Base-by-base conservation (phyloP, 2,329 filamentous ascomycete genomes). In the Xylariaceae sp. region DNA sequence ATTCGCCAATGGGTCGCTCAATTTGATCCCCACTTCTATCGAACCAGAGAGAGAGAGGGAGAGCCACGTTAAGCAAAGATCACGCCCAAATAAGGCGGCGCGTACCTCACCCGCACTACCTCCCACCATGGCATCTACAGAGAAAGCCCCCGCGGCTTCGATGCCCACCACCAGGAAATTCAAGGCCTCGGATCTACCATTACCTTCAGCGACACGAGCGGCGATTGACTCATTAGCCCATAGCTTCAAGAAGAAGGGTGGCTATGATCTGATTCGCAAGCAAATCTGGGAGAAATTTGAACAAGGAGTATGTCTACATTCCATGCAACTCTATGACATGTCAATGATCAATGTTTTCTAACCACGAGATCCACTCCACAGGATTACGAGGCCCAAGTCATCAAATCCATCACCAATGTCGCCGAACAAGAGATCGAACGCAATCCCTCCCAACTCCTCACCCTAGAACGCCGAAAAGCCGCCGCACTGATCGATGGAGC, bases 171-270 rank as follows among this genome's bases (percentile, higher is more conserved):
- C 56, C 19, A 54, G 67, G 56, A 85, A 81, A 58, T 80, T 85
- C 63, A 88, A 88, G 64, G 79, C 85, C 3, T 84, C 83, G 0
- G 87, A 92, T 56, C 73, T 92, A 16, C 87, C 87, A 2, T 69
- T 91, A 17, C 79, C 85, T 5, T 85, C 83, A 3, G 77, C 81
- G n/a, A 87, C 88, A 42, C 77, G 85, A 53, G 77, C 79, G 2
- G 82, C 84, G 2, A 88, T 92, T 45, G 86, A 91, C 56, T 78
- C 76, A 14, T 76, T 92, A 19, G 79, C 86, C n/a, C 83, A 88
- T 61, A 84, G 79, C 10, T 92, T 91, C 70, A 91, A 91, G 68
- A 92, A 91, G 69, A 89, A 88, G 66, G 88, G 88, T 49, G 85
- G 86, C 46, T 93, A 91, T 61, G 88, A 93, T 66, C 72, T 77